Conservation (phyloP, 345 rosid genomes). For the Leavenworthia alabamica region DNA sequence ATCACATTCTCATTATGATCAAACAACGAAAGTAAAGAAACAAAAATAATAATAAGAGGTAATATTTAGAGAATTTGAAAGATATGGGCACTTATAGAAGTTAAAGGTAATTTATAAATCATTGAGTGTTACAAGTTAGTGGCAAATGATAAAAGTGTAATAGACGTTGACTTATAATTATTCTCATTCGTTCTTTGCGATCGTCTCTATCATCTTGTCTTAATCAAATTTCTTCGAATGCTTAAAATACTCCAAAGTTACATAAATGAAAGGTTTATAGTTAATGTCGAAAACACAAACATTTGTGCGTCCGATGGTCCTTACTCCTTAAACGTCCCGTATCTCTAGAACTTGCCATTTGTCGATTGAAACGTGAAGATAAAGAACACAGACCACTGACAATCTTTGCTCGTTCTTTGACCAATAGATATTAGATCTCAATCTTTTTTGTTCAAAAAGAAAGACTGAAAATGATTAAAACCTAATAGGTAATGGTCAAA, state of each 20-base stretch:
- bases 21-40: too few relatives aligned
- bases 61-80: too few relatives aligned
- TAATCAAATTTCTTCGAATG: slow-evolving; percentile 21
- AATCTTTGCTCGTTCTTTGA: slow-evolving; percentile 17
- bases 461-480: neutral
- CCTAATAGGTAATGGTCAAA: neutral
- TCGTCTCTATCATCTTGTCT: slow-evolving; percentile 21
- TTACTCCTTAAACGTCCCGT: slow-evolving; percentile 7
- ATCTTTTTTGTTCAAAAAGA: neutral
- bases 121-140: too few relatives aligned
- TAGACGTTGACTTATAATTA: slow-evolving; percentile 15
- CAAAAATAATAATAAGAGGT: too few relatives aligned
- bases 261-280: neutral
- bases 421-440: slow-evolving; percentile 12
- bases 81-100: too few relatives aligned
- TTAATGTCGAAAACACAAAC: neutral
- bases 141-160: slow-evolving; percentile 11
- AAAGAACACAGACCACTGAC: slow-evolving; percentile 16
- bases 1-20: too few relatives aligned
- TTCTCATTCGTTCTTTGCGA: slow-evolving; percentile 31
- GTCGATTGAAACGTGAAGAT: slow-evolving; percentile 22
- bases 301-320: slow-evolving; percentile 19
- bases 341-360: slow-evolving; percentile 28
- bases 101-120: too few relatives aligned
- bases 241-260: slow-evolving; percentile 11